Percentiles rank a stretch among this genome's conserved stretches.
These are phyloP conservation scores for Haplosporangium sp. DNA, from an alignment of 371 early-diverging fungal genomes.

Conservation along the genomic window DNA sequence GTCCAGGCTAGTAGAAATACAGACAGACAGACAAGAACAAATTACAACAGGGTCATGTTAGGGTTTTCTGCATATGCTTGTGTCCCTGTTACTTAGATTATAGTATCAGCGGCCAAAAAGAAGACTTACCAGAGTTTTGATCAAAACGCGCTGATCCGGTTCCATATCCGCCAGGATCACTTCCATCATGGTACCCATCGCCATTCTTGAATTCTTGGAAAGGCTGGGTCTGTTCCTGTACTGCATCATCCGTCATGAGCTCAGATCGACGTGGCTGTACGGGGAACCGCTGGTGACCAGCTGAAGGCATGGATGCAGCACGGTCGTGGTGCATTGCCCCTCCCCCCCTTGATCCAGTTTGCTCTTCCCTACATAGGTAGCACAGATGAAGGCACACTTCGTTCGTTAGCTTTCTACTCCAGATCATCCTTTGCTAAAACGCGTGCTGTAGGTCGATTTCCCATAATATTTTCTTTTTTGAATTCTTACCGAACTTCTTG, in stretches of 20 bases:
- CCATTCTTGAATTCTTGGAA: constrained; percentile 31
- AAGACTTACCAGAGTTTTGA: constrained; percentile 17
- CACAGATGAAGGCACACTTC: background rate
- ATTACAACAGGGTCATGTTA: background rate
- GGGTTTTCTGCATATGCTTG: background rate
- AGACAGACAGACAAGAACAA: background rate
- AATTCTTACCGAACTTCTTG: constrained; percentile 42
- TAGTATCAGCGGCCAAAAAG: background rate
- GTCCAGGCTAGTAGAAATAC: constrained; percentile 32
- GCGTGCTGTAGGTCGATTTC: background rate
- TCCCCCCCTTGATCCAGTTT: background rate
- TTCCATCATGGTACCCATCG: constrained; percentile 48
- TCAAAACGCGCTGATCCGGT: background rate
- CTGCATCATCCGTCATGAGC: constrained; percentile 35
- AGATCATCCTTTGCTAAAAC: background rate
- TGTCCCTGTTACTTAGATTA: background rate
- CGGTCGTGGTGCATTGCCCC: constrained; percentile 27
- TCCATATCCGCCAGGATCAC: constrained; percentile 16
- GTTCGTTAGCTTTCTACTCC: background rate
- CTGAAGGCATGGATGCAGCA: constrained; percentile 13
- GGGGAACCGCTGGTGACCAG: constrained; percentile 33
- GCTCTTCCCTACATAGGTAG: background rate
- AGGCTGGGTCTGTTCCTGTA: constrained; percentile 15
- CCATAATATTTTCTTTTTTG: background rate
- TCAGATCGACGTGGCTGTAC: constrained; percentile 32